phyloP scores from a whole-genome alignment of 176 grass and related monocot genomes.

The Juncus effusus region DNA sequence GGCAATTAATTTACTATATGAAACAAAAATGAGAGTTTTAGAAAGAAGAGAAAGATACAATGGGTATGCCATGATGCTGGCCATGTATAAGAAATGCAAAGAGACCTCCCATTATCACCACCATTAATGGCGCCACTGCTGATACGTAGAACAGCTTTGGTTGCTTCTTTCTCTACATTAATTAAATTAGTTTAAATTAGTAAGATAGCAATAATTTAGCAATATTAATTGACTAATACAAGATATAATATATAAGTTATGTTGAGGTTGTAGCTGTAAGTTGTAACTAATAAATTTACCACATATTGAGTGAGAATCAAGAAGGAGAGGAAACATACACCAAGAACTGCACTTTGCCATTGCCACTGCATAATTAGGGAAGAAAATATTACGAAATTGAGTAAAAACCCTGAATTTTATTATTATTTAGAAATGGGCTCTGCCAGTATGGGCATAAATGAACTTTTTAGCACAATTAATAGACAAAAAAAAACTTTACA shows the following conservation, averaged over 20 bases:
- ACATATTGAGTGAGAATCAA: conserved; percentile 39
- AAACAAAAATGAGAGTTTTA: background rate
- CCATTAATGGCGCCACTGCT: conserved; percentile 41
- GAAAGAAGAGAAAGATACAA: conserved; percentile 32
- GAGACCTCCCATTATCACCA: conserved; percentile 40
- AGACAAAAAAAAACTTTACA: no score
- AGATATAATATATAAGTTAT: no score
- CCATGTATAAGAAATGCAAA: conserved; percentile 48
- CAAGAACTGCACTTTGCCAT: conserved; percentile 47
- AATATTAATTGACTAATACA: no score
- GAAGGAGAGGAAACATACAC: conserved; percentile 39
- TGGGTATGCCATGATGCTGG: conserved; percentile 46
- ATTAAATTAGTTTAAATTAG: conserved; percentile 24
- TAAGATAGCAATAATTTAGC: no score
- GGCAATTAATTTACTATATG: no score
- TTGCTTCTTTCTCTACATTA: conserved; percentile 38
- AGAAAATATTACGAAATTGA: background rate
- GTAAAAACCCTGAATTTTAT: no score
- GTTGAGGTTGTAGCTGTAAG: no score
- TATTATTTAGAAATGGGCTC: no score
- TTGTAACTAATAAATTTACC: conserved; percentile 20
- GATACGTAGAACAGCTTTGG: conserved; percentile 50
- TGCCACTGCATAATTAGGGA: conserved; percentile 35
- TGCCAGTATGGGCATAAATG: no score
- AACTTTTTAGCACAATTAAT: no score